phyloP scores from a whole-genome alignment of 225 moss, liverwort and hornwort species.

The Pseudoscleropodium purum region DNA sequence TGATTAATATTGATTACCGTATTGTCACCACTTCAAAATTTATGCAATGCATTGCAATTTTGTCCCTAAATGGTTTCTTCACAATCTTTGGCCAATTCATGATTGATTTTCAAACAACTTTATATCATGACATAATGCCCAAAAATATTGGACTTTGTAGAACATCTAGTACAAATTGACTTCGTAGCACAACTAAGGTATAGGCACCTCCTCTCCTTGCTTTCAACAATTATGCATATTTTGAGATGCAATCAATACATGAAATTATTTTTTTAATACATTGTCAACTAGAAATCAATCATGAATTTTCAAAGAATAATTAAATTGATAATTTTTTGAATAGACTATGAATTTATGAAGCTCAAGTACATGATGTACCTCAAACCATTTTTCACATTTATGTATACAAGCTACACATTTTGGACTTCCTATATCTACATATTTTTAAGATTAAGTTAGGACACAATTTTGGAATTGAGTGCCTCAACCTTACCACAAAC shows the following conservation, averaged over 20 bases:
- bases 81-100: neutral
- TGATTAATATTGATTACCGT: neutral
- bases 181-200: neutral
- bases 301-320: neutral
- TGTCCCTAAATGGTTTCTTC: rapidly evolving
- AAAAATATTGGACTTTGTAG: neutral
- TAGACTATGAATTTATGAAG: neutral
- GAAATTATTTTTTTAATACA: neutral
- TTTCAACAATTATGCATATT: neutral
- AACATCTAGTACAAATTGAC: too few species aligned
- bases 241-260: neutral
- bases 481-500: neutral
- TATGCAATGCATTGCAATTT: neutral
- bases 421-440: rapidly evolving
- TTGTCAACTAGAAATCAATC: neutral
- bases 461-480: neutral
- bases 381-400: neutral
- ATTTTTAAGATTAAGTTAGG: neutral
- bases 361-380: neutral
- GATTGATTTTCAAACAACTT: neutral
- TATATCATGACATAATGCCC: neutral
- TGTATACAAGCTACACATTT: neutral
- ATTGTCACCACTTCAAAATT: neutral
- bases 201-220: rapidly evolving
- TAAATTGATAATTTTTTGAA: neutral